A percentile compares a stretch with the other conserved stretches of the same genome.
These are phyloP conservation scores for Malassezia brasiliensis DNA, from an alignment of 1,284 basidiomycete genomes.

Conservation along the genomic window DNA sequence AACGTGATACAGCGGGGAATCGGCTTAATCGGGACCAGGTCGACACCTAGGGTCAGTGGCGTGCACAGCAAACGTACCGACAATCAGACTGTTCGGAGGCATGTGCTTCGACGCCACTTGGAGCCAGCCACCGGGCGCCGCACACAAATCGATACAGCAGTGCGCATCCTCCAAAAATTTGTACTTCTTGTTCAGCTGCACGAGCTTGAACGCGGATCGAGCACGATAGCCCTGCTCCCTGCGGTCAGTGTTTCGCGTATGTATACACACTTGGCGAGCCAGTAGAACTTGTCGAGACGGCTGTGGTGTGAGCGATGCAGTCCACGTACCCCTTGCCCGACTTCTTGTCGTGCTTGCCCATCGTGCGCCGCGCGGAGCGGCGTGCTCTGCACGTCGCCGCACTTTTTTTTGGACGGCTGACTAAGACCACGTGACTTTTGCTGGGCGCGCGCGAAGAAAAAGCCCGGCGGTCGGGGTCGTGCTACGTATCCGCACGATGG, in stretches of 20 bases:
- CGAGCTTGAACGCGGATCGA: slow-evolving; percentile 98
- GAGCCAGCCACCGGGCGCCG: slow-evolving; percentile 97
- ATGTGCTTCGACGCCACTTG: slow-evolving; percentile 98
- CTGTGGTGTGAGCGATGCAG: slow-evolving; percentile 1
- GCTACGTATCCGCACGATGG: slow-evolving; percentile 48
- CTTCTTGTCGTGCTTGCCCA: slow-evolving; percentile 47
- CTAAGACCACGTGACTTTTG: slow-evolving; percentile 15
- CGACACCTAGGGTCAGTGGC: slow-evolving; percentile 54
- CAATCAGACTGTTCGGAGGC: slow-evolving; percentile 86
- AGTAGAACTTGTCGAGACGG: slow-evolving; percentile 48
- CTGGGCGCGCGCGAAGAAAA: slow-evolving; percentile 10
- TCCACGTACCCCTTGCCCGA: slow-evolving; percentile 37
- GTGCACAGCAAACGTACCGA: slow-evolving; percentile 54
- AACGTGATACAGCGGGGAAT: slow-evolving; percentile 89
- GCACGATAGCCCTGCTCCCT: slow-evolving; percentile 93
- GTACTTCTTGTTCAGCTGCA: slow-evolving; percentile 98
- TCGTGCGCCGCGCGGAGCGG: slow-evolving; percentile 3
- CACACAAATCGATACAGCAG: slow-evolving; percentile 97
- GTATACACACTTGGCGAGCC: slow-evolving; percentile 51
- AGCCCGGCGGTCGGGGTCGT: neutral
- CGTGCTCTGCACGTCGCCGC: neutral
- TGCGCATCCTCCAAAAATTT: slow-evolving; percentile 77
- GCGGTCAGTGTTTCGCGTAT: neutral
- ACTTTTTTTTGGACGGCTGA: slow-evolving; percentile 6
- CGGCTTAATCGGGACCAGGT: slow-evolving; percentile 90